Conservation (phyloP, 2,329 filamentous ascomycete species). For the Celoporthe dispersa region DNA sequence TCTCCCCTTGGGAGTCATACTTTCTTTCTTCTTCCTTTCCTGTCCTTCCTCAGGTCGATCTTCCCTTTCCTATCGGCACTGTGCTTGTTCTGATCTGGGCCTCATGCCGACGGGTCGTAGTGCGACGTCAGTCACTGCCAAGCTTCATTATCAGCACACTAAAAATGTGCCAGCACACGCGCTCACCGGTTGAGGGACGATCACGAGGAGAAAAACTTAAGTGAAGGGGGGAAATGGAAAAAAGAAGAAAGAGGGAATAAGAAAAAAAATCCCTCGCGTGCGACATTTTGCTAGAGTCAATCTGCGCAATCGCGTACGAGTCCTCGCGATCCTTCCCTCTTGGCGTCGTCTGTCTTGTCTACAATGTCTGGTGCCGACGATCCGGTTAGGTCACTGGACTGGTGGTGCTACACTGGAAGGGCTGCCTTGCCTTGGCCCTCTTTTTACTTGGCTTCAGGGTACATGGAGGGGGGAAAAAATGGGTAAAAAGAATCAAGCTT, state of each 20-base stretch:
- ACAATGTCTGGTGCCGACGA: not conserved
- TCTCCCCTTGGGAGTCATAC: not conserved
- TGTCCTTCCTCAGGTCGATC: not conserved
- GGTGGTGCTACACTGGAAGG: slow-evolving; percentile 9
- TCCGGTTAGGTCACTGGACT: slow-evolving; percentile 3
- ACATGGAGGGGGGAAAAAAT: too few relatives aligned
- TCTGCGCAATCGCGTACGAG: not conserved
- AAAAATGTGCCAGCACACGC: not conserved
- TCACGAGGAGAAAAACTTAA: slow-evolving; percentile 12
- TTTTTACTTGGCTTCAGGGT: not conserved
- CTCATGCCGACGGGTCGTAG: not conserved
- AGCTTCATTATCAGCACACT: slow-evolving; percentile 4
- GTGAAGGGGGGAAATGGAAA: not conserved
- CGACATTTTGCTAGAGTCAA: not conserved
- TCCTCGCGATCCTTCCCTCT: slow-evolving; percentile 4
- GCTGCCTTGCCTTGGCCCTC: slow-evolving; percentile 16
- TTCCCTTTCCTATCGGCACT: not conserved
- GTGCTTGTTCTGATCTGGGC: slow-evolving; percentile 6
- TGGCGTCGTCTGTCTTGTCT: not conserved
- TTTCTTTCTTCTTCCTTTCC: too few relatives aligned
- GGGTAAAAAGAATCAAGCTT: slow-evolving; percentile 12
- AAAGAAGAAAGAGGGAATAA: not conserved
- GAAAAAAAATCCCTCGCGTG: not conserved
- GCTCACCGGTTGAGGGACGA: not conserved
- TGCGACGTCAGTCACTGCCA: not conserved